Base-by-base conservation (phyloP, 2,329 filamentous ascomycete genomes). In the Diaporthe citri region DNA sequence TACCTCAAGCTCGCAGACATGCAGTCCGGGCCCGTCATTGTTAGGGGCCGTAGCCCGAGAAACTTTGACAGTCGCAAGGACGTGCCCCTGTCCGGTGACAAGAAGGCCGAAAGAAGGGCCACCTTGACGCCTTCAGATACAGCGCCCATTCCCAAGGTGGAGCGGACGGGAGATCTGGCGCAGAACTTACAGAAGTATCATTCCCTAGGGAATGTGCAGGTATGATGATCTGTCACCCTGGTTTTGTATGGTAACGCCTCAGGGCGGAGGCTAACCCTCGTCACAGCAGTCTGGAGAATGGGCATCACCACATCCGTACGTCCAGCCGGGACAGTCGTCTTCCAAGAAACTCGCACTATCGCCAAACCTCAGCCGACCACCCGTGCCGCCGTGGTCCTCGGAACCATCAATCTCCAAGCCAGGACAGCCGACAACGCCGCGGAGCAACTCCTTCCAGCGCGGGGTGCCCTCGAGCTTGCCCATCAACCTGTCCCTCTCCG, bases 1-100 rank as follows among this genome's bases (percentile, higher is more conserved):
- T 90, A 92, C 34, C 87, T 93, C 73, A 90, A 90, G 77, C 92
- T 98, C 77, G 94, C 94, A 77, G 95, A 98, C 83, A 93, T 97
- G 20, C 93, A 94, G 78, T 98, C 95, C 1, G 95, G 95, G 0
- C 94, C 96, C n/a, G 95, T 98, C 74, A 98, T 98, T 79, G 96
- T 98, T 48, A 93, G 96, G 74, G 96, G 96, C 46, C 91, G 96
- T 74, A 98, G 95, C 82, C 96, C 96, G 0, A 90, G 96, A 73
- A 98, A 98, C 81, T 98, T 98, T 82, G 95, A 98, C 80, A 95
- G 94, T 72, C 90, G 94, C 75, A 97, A 97, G 82, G 95, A 97
- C 80, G 90, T 96, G 70, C 94, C 94, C 1, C 86, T 97, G 67
- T 93, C 92, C 1, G 84, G 84, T 8, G 88, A 89, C 28, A 88